A percentile compares a stretch with the other conserved stretches of the same genome.
Conservation (phyloP, 2,329 filamentous ascomycete genomes). For the Nothophoma quercina region DNA sequence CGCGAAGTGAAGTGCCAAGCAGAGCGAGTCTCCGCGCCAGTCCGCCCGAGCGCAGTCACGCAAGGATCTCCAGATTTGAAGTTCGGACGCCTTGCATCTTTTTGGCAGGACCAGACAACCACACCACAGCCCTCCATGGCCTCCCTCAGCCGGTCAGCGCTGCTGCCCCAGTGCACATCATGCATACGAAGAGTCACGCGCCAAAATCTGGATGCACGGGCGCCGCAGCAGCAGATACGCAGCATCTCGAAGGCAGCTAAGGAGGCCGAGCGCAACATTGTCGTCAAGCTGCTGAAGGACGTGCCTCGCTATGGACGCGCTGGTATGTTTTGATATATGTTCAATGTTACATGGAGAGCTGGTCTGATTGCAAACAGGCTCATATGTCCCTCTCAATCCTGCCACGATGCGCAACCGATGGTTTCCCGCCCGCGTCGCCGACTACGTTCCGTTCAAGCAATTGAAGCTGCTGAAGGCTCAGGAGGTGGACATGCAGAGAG, state of each 20-base stretch:
- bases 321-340: constrained; percentile 32
- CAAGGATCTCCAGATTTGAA: constrained; percentile 38
- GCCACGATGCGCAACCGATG: constrained; percentile 64
- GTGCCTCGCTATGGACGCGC: constrained; percentile 59
- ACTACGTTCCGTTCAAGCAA: constrained; percentile 59
- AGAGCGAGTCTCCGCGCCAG: constrained; percentile 17
- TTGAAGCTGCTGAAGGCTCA: constrained; percentile 55
- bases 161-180: constrained; percentile 50
- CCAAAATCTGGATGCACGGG: constrained; percentile 38
- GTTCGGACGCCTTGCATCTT: constrained; percentile 24
- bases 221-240: constrained; percentile 50
- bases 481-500: constrained; percentile 55
- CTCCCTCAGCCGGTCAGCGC: constrained; percentile 37
- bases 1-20: constrained; percentile 30
- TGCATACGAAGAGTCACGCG: constrained; percentile 47
- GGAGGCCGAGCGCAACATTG: constrained; percentile 51
- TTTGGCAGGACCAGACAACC: constrained; percentile 13
- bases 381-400: constrained; percentile 60
- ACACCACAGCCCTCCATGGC: constrained; percentile 41
- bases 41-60: constrained; percentile 28
- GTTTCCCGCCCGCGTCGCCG: constrained; percentile 60
- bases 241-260: constrained; percentile 57
- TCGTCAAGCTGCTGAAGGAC: constrained; percentile 61
- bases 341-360: constrained; percentile 3
- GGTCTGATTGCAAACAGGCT: constrained; percentile 52